phyloP scores from a whole-genome alignment of 306 rosid genomes.

The Prunus mume region DNA sequence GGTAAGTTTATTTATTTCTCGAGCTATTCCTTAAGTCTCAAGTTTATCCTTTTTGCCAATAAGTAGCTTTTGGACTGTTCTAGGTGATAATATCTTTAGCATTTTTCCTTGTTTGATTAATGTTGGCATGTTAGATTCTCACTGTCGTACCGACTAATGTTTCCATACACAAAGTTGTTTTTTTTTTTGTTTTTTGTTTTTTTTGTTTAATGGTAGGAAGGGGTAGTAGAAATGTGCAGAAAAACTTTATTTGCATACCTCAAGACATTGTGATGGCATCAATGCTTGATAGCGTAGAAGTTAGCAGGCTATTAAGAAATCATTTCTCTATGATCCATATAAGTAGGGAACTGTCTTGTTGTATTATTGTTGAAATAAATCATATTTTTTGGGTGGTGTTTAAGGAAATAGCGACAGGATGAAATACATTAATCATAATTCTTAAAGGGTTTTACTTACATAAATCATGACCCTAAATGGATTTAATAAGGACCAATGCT shows the following conservation, averaged over 20 bases:
- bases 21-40: neutral
- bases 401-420: neutral
- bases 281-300: neutral
- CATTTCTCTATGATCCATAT: neutral
- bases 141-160: neutral
- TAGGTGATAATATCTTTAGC: neutral
- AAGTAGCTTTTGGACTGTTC: neutral
- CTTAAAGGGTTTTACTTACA: neutral
- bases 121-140: neutral
- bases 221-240: neutral
- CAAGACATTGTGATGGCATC: neutral
- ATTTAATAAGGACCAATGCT: neutral
- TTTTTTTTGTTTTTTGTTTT: neutral
- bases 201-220: neutral
- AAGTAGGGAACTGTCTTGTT: neutral
- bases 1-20: constrained; percentile 42
- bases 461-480: neutral
- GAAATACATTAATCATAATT: neutral
- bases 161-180: neutral
- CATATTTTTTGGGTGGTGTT: neutral
- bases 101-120: neutral
- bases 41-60: neutral
- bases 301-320: neutral
- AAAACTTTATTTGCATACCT: neutral
- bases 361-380: neutral